Conservation (phyloP, 495 filamentous ascomycete genomes). For the Evernia prunastri region DNA sequence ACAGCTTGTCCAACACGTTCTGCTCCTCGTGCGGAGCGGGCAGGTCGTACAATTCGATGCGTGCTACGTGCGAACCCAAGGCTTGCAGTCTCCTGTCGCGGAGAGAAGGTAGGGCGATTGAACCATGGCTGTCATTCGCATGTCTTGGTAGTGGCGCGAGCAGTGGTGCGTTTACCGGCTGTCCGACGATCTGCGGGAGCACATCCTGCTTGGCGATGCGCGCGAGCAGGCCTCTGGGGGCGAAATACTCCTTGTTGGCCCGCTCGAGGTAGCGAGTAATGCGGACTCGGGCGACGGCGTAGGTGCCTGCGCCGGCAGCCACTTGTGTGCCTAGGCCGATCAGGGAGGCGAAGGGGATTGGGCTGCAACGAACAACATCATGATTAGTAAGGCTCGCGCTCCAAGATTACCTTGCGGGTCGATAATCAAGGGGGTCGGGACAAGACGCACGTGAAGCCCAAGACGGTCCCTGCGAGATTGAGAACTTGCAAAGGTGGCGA, state of each 20-base stretch:
- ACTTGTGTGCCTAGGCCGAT: background rate
- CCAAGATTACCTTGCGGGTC: background rate
- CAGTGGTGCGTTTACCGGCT: background rate
- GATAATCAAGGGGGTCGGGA: background rate
- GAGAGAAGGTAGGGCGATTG: background rate
- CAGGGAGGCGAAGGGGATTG: background rate
- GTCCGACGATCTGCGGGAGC: conserved; percentile 25
- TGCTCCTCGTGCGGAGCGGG: background rate
- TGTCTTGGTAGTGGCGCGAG: background rate
- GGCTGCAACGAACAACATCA: background rate
- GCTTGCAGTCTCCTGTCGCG: background rate
- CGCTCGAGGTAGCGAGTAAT: background rate
- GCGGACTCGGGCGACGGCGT: background rate
- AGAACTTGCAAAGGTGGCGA: background rate
- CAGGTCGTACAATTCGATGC: background rate
- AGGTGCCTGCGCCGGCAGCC: background rate
- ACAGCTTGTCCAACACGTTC: background rate
- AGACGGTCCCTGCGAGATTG: background rate
- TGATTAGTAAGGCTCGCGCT: background rate
- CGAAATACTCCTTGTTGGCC: background rate
- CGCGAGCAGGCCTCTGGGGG: background rate
- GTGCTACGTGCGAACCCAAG: background rate
- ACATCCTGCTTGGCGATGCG: conserved; percentile 43
- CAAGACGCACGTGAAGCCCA: background rate
- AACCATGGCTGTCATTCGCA: background rate